Base-by-base conservation (phyloP, 2,329 filamentous ascomycete genomes). In the Pyricularia sp. region DNA sequence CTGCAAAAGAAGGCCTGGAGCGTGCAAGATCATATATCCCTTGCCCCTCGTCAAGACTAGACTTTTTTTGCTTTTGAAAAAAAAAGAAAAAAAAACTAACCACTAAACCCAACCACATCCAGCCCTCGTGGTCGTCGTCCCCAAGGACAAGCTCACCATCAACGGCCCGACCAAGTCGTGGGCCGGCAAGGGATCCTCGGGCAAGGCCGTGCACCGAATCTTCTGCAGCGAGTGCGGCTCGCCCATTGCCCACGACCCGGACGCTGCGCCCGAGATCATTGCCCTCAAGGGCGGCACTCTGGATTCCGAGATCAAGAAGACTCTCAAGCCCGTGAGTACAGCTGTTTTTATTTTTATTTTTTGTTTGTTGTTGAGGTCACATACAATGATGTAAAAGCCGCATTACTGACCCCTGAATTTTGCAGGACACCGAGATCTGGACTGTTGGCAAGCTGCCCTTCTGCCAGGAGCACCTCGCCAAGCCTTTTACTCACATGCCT, bases 181-280 rank as follows among this genome's bases (percentile, higher is more conserved):
- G 75, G 78, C 84, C 49, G 82, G 84, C 70, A 79, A 77, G 68
- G 86, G 84, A 68, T 78, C 76, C 66, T 88, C 84, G 0, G 86
- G 86, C 72, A 81, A 87, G 64, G 75, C 77, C 66, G 86, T 88
- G 67, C 85, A 87, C 79, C 85, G 86, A 69, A 78, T 88, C 74
- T 89, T 89, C 80, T 89, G 86, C 81, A 78, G 79, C 68, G 85
- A 88, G 72, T 89, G 86, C 75, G 86, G 86, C 68, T 87, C 84
- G 19, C 86, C 86, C 67, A 87, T 89, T 70, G 86, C 86, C 66
- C 86, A 89, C 75, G 86, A 88, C 75, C 86, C 86, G 30, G 85
- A 88, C 66, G 83, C 83, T n/a, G 85, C 85, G n/a, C 86, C 85
- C 44, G 80, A 82, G 68, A 88, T 89, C 76, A 88, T 88, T 70